Conservation (phyloP, 2,329 filamentous ascomycete genomes). For the Biscogniauxia marginata region DNA sequence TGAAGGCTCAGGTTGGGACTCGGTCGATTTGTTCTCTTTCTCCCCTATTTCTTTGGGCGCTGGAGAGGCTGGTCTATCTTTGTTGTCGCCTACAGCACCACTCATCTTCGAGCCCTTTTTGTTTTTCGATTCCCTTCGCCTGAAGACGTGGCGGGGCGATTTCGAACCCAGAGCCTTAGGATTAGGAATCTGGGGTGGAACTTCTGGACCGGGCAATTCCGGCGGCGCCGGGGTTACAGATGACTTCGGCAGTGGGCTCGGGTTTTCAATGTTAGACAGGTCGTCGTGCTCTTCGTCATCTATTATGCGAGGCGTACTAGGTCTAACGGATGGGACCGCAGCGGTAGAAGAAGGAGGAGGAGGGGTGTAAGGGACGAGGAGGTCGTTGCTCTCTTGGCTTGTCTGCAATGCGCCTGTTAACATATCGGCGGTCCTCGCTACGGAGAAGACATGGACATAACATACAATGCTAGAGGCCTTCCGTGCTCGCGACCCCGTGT, state of each 20-base stretch:
- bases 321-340: constrained; percentile 2
- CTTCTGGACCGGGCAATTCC: constrained; percentile 4
- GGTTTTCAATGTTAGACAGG: constrained; percentile 3
- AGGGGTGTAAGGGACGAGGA: constrained; percentile 9
- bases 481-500: constrained; percentile 11
- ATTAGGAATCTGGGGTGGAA: constrained; percentile 16
- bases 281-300: constrained; percentile 6
- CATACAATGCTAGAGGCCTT: constrained; percentile 19
- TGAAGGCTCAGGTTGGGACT: background rate
- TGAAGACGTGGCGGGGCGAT: constrained; percentile 9
- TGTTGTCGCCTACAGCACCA: background rate
- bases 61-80: background rate
- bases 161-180: constrained; percentile 6
- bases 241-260: constrained; percentile 7
- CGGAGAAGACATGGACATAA: background rate
- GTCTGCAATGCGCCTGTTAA: constrained; percentile 10
- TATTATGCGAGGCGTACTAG: constrained; percentile 7
- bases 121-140: constrained; percentile 4
- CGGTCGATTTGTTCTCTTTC: background rate
- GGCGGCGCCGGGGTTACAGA: constrained; percentile 10
- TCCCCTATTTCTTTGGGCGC: background rate
- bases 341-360: constrained; percentile 4
- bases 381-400: constrained; percentile 23
- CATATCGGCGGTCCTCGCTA: background rate
- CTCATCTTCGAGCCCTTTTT: background rate